A percentile compares a stretch with the other conserved stretches of the same genome.
These are phyloP conservation scores for Monascus ruber DNA, from an alignment of 2,329 filamentous ascomycete species.

Conservation along the genomic window DNA sequence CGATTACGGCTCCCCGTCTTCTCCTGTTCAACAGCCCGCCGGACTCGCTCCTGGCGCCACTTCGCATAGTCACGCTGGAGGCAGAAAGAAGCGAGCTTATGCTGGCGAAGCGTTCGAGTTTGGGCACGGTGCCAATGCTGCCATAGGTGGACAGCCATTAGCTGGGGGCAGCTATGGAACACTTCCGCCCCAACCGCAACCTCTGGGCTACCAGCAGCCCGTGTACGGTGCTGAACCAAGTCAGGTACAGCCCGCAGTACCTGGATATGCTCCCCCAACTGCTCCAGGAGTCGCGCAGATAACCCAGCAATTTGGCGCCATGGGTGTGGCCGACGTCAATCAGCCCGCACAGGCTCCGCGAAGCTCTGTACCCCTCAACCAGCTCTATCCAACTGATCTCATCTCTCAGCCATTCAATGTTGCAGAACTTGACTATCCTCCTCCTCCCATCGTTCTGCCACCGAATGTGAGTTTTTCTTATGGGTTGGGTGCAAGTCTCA, in stretches of 20 bases:
- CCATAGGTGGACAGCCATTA: constrained; percentile 35
- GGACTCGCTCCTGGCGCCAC: constrained; percentile 19
- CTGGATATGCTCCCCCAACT: constrained; percentile 51
- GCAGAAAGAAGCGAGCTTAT: constrained; percentile 79
- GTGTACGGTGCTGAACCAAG: constrained; percentile 34
- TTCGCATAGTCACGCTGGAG: constrained; percentile 24
- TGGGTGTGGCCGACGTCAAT: constrained; percentile 55
- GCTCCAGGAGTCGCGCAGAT: constrained; percentile 55
- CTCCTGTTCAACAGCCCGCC: constrained; percentile 23
- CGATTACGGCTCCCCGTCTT: constrained; percentile 27
- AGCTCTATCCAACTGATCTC: constrained; percentile 84
- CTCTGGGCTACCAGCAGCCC: constrained; percentile 32
- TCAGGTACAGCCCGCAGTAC: constrained; percentile 49
- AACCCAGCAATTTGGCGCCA: constrained; percentile 70
- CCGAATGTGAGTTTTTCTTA: constrained; percentile 60
- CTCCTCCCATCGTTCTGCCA: constrained; percentile 81
- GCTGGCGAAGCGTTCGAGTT: constrained; percentile 93
- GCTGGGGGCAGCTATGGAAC: constrained; percentile 52
- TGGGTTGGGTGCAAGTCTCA: neutral
- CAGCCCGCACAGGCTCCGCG: constrained; percentile 41
- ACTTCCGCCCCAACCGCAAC: constrained; percentile 40
- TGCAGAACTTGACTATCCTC: constrained; percentile 79
- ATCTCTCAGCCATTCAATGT: constrained; percentile 90
- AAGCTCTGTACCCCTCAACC: constrained; percentile 53
- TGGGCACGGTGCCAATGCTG: constrained; percentile 73